Base-by-base conservation (phyloP, 371 early-diverging fungal genomes). In the Mucor mucedo region DNA sequence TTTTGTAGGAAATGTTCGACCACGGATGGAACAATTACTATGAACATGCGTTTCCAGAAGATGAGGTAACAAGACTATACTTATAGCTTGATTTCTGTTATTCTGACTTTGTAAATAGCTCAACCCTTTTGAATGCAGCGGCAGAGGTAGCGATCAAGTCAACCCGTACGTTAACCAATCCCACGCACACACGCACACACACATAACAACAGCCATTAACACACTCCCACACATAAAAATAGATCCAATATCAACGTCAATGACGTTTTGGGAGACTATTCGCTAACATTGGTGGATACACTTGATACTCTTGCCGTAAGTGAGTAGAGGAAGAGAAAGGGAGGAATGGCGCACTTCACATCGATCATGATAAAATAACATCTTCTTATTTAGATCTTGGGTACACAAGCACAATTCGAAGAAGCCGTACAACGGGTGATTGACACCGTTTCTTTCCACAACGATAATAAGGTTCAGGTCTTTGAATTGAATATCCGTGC, bases 401-500 rank as follows among this genome's bases (percentile, higher is more conserved):
- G 92, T 14, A 90, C 93, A 58, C 81, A 81, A 29, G 65, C 68
- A 7, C 81, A 71, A 55, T 96, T 97, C 76, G 85, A 89, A 49
- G 57, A 85, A 1, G 93, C 94, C 2, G 89, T 98, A 10, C 58
- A 74, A 0, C 63, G 85, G 32, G 88, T 91, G 29, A 86, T 90
- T 41, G 62, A 84, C 3, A 74, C 86, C 28, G 85, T 93, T 0
- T 77, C 85, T 14, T 96, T 97, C 65, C 82, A 93, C 72, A 76
- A 91, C 57, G 89, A 97, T 71, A 89, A 87, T 60, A 87, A 90
- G 58, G 95, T 98, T 1, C 95, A 95, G 72, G 93, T 97, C 4
- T 98, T 98, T 81, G 98, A 98, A 75, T 83, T 89, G 40, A 96
- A 92, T 44, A 98, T 98, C 52, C 83, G 98, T 38, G 86, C 94